These are phyloP conservation scores for Blyttiomyces sp. DNA, from an alignment of 371 early-diverging fungal genomes.

Conservation along the genomic window DNA sequence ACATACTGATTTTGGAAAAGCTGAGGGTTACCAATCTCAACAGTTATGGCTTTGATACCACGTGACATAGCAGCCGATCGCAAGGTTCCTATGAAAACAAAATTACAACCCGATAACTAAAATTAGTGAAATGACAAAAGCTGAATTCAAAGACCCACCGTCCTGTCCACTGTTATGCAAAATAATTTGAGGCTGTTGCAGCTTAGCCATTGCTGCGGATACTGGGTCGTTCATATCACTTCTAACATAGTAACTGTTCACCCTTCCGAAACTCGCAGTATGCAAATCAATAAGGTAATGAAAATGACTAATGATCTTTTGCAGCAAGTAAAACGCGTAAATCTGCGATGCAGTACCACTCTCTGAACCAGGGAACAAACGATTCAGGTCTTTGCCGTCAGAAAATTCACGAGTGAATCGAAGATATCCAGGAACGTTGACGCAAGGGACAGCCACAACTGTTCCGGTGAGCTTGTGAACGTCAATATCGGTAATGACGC, in stretches of 20 bases:
- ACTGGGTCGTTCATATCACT: slow-evolving; percentile 79
- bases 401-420: slow-evolving; percentile 76
- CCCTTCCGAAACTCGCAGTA: slow-evolving; percentile 81
- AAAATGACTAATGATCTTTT: slow-evolving; percentile 74
- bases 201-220: slow-evolving; percentile 71
- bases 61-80: slow-evolving; percentile 77
- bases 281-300: slow-evolving; percentile 85
- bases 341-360: slow-evolving; percentile 78
- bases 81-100: slow-evolving; percentile 63
- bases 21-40: slow-evolving; percentile 61
- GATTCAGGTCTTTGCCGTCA: slow-evolving; percentile 75
- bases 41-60: slow-evolving; percentile 83
- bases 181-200: slow-evolving; percentile 84
- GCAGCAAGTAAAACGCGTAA: slow-evolving; percentile 76
- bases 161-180: slow-evolving; percentile 53
- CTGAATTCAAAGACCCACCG: slow-evolving; percentile 26
- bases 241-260: slow-evolving; percentile 85
- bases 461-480: slow-evolving; percentile 72
- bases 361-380: slow-evolving; percentile 72
- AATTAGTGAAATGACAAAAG: slow-evolving; percentile 1
- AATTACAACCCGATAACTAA: too few species aligned
- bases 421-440: slow-evolving; percentile 83
- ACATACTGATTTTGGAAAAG: slow-evolving; percentile 50
- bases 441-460: slow-evolving; percentile 83
- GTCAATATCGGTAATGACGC: slow-evolving; percentile 76